phyloP scores from a whole-genome alignment of 2,329 filamentous ascomycete genomes.

The Knufia fluminis region DNA sequence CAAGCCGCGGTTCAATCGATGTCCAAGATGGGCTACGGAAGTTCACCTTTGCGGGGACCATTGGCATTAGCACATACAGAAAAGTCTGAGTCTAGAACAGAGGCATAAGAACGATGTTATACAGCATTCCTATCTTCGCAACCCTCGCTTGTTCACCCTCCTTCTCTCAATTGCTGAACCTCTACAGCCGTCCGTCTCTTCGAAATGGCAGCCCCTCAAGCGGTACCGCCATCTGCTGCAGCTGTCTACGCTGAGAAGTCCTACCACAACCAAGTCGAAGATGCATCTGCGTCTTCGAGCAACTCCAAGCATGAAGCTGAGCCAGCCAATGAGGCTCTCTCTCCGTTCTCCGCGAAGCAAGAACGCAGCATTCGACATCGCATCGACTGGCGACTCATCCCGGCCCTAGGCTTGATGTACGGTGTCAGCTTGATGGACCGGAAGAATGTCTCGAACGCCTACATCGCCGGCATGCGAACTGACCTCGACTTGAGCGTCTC shows the following conservation, averaged over 20 bases:
- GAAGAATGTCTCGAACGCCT: slow-evolving; percentile 62
- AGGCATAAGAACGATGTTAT: no score
- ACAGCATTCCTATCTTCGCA: no score
- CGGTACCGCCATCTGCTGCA: background rate
- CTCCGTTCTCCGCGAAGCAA: background rate
- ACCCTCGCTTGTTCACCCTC: no score
- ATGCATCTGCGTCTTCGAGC: background rate
- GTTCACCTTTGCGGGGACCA: background rate
- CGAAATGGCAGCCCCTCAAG: background rate
- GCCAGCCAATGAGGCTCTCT: background rate
- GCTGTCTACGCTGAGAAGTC: background rate
- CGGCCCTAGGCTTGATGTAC: slow-evolving; percentile 58
- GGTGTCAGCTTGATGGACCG: slow-evolving; percentile 70
- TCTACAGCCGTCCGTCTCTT: background rate
- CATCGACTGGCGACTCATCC: slow-evolving; percentile 57
- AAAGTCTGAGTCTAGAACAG: no score
- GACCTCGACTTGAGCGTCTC: slow-evolving; percentile 25
- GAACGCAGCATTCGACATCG: slow-evolving; percentile 26
- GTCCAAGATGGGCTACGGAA: background rate
- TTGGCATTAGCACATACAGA: background rate
- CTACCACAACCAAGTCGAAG: background rate
- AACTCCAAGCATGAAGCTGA: background rate
- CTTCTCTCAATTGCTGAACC: no score
- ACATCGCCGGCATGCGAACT: slow-evolving; percentile 50
- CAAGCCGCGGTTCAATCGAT: background rate